Evolutionary conservation across 1,284 basidiomycete species (phyloP).

Genomic region (Thelephora terrestris): DNA sequence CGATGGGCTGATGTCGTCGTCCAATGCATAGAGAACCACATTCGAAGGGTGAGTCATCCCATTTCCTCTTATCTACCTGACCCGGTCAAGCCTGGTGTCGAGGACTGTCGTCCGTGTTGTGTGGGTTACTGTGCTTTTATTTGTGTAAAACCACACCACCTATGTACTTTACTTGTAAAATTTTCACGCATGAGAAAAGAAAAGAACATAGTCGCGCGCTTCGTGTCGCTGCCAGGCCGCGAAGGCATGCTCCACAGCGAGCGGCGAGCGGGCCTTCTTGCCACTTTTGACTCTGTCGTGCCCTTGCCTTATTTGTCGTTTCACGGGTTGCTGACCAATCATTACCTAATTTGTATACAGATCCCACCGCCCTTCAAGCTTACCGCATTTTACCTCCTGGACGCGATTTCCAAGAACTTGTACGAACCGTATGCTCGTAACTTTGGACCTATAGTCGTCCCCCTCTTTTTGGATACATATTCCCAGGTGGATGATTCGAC

Average conservation of each 20-base stretch:
- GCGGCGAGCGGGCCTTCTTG: no score
- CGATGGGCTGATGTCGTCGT: constrained; percentile 77
- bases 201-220: no score
- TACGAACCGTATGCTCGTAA: constrained; percentile 81
- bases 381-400: constrained; percentile 90
- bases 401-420: constrained; percentile 94
- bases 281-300: constrained; percentile 8
- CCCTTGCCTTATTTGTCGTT: constrained; percentile 21
- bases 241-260: no score
- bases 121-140: background rate
- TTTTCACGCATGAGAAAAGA: no score
- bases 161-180: no score
- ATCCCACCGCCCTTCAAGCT: constrained; percentile 90
- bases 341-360: constrained; percentile 37
- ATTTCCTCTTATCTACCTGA: constrained; percentile 7
- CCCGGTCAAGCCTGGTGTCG: background rate
- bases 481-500: constrained; percentile 74
- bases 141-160: no score
- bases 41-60: constrained; percentile 68
- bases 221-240: no score
- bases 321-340: constrained; percentile 59
- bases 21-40: constrained; percentile 82
- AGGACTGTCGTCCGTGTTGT: background rate
- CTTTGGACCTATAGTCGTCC: constrained; percentile 68
- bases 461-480: constrained; percentile 80